A percentile compares a stretch with the other conserved stretches of the same genome.
Evolutionary conservation across 768 basidiomycete genomes (phyloP).

Genomic region (Kwoniella sp.): DNA sequence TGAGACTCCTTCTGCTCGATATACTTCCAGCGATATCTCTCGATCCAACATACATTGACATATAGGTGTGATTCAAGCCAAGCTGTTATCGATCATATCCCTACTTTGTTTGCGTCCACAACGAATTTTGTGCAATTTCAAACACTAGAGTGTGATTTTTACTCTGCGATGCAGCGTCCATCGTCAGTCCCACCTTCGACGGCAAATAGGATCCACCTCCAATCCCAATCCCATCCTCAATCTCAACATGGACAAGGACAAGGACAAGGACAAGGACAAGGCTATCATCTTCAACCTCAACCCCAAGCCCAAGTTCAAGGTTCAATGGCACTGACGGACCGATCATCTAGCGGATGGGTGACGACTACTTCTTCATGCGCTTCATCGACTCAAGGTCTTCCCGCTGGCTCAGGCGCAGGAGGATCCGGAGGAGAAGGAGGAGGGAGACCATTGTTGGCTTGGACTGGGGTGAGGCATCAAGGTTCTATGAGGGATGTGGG

Average conservation of each 20-base stretch:
- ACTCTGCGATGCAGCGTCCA: background rate
- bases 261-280: no score
- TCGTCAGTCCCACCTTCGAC: background rate
- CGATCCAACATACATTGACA: no score
- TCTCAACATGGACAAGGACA: conserved; percentile 3
- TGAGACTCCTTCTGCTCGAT: no score
- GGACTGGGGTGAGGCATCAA: conserved; percentile 22
- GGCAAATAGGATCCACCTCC: background rate
- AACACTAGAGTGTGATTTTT: background rate
- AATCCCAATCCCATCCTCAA: background rate
- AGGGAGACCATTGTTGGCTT: conserved; percentile 13
- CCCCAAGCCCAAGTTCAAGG: background rate
- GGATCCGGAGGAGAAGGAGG: background rate
- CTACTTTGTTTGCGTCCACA: no score
- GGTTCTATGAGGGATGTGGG: background rate
- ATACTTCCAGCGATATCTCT: no score
- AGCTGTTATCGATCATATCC: no score
- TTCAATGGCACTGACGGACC: conserved; percentile 4
- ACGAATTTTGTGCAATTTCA: no score
- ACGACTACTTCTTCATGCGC: conserved; percentile 17
- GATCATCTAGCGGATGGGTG: conserved; percentile 14
- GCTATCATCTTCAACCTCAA: no score
- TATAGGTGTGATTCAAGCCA: no score
- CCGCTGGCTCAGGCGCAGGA: background rate
- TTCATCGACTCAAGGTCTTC: conserved; percentile 1